These are phyloP conservation scores for Hysterium pulicare DNA, from an alignment of 2,329 filamentous ascomycete species.

Conservation along the genomic window DNA sequence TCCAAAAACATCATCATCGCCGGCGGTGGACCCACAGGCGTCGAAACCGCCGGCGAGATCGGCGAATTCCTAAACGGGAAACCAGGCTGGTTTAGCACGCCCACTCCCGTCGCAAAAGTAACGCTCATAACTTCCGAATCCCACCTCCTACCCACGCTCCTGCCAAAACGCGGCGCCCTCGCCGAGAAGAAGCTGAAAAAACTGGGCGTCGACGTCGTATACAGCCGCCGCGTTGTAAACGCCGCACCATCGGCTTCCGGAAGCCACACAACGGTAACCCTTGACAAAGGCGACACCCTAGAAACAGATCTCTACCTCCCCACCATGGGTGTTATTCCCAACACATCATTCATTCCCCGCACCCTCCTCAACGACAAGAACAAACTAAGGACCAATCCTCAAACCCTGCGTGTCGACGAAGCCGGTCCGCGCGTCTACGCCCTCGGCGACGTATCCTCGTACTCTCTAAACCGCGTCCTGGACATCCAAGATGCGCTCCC, in stretches of 20 bases:
- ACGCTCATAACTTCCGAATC: slow-evolving; percentile 27
- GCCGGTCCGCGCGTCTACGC: slow-evolving; percentile 24
- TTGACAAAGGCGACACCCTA: slow-evolving; percentile 20
- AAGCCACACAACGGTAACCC: slow-evolving; percentile 12
- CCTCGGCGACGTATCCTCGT: slow-evolving; percentile 34
- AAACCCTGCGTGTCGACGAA: slow-evolving; percentile 20
- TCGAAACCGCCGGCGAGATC: slow-evolving; percentile 38
- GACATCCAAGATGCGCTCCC: slow-evolving; percentile 31
- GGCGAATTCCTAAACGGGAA: slow-evolving; percentile 14
- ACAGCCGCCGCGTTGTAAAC: slow-evolving; percentile 17
- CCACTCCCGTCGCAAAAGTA: slow-evolving; percentile 16
- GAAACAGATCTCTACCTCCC: slow-evolving; percentile 32
- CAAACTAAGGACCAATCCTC: slow-evolving; percentile 22
- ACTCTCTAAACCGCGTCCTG: slow-evolving; percentile 22
- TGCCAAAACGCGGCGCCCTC: slow-evolving; percentile 12
- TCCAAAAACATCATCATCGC: slow-evolving; percentile 31
- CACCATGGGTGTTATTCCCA: slow-evolving; percentile 25
- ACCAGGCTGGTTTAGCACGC: slow-evolving; percentile 24
- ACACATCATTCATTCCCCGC: slow-evolving; percentile 22
- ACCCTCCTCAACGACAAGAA: slow-evolving; percentile 21
- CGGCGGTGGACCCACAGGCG: slow-evolving; percentile 33
- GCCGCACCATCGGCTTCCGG: slow-evolving; percentile 10
- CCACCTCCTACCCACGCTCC: slow-evolving; percentile 23
- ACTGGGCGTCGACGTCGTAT: slow-evolving; percentile 25
- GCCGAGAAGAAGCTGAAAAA: slow-evolving; percentile 26